A percentile compares a stretch with the other conserved stretches of the same genome.
phyloP scores from a whole-genome alignment of 805 yeast species.

The Clavispora vitiphila region DNA sequence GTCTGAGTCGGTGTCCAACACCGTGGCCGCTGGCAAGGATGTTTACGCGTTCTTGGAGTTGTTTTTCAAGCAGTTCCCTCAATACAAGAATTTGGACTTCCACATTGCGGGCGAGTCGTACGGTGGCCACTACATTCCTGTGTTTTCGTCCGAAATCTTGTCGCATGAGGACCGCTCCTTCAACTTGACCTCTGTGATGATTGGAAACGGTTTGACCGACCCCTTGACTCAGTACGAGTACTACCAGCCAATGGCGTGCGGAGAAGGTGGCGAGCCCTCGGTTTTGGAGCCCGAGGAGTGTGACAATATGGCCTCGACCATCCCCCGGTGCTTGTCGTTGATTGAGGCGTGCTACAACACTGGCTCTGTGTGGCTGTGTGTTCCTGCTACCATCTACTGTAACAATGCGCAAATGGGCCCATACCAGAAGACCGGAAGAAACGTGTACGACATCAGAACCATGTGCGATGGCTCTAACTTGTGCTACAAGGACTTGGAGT shows the following conservation, averaged over 20 bases:
- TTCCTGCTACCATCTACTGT: slow-evolving; percentile 89
- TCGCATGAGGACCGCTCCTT: slow-evolving; percentile 46
- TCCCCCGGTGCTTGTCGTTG: slow-evolving; percentile 72
- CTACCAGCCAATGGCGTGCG: slow-evolving; percentile 88
- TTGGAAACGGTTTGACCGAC: slow-evolving; percentile 92
- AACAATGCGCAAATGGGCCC: slow-evolving; percentile 70
- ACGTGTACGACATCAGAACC: slow-evolving; percentile 83
- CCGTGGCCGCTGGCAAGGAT: slow-evolving; percentile 83
- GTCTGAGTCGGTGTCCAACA: slow-evolving; percentile 53
- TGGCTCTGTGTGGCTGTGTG: slow-evolving; percentile 76
- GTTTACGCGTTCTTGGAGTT: slow-evolving; percentile 78
- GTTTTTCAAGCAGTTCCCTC: slow-evolving; percentile 81
- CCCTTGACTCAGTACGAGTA: slow-evolving; percentile 44
- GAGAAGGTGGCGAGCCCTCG: slow-evolving; percentile 76
- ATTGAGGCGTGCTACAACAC: slow-evolving; percentile 74
- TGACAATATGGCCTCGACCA: slow-evolving; percentile 52
- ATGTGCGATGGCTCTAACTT: slow-evolving; percentile 63
- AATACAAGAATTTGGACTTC: slow-evolving; percentile 50
- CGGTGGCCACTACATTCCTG: slow-evolving; percentile 93
- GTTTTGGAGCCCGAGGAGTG: slow-evolving; percentile 70
- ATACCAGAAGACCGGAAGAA: slow-evolving; percentile 64
- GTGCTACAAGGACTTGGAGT: slow-evolving; percentile 77
- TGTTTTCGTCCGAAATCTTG: slow-evolving; percentile 75
- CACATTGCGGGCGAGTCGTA: slow-evolving; percentile 93
- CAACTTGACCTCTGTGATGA: slow-evolving; percentile 54